A percentile compares a stretch with the other conserved stretches of the same genome.
Conservation (phyloP, 129 eudicot species). For the Mikania micrantha region DNA sequence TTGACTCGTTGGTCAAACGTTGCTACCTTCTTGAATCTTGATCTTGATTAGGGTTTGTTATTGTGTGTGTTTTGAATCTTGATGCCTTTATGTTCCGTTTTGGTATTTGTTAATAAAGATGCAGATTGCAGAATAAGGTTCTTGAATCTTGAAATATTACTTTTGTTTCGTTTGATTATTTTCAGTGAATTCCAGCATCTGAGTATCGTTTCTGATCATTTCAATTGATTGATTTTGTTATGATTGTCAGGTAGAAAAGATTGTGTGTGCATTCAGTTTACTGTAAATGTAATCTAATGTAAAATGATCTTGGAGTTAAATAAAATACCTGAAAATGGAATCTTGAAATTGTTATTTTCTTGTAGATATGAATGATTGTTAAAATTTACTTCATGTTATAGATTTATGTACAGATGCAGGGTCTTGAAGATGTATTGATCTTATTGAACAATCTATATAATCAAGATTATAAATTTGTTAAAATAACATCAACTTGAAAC, state of each 20-base stretch:
- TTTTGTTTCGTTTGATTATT: not conserved
- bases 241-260: not conserved
- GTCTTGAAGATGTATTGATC: not conserved
- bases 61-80: not conserved
- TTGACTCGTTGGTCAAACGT: conserved; percentile 28
- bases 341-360: not conserved
- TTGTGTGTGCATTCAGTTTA: not conserved
- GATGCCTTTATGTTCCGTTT: not conserved
- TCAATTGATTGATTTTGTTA: not conserved
- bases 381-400: too few relatives aligned
- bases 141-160: not conserved
- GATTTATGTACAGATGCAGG: not conserved
- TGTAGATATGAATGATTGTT: too few relatives aligned
- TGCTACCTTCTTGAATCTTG: conserved; percentile 9
- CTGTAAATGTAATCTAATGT: not conserved
- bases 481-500: not conserved
- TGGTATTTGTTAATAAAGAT: conserved; percentile 18
- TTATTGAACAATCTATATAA: not conserved
- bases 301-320: not conserved
- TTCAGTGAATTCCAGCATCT: not conserved
- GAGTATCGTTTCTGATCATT: not conserved
- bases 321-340: not conserved
- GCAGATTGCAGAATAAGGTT: not conserved
- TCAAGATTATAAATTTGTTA: not conserved
- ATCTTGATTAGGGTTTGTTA: conserved; percentile 10